These are phyloP conservation scores for Ilex asprella DNA, from an alignment of 257 asterid genomes.

Conservation along the genomic window DNA sequence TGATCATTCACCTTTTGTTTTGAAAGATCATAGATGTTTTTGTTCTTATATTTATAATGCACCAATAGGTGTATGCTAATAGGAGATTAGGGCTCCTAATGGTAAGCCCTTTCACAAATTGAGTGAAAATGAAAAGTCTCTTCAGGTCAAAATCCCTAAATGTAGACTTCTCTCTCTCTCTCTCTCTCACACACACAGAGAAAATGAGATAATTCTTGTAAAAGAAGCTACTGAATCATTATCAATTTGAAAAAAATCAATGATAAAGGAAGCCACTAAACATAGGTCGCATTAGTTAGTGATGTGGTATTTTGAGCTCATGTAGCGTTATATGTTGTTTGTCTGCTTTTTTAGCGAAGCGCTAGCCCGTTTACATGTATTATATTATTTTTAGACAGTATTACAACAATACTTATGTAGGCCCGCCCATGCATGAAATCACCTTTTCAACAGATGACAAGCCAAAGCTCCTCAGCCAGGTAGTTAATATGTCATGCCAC, in stretches of 20 bases:
- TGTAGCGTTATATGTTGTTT: background rate
- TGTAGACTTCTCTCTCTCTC: background rate
- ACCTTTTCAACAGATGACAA: conserved; percentile 86
- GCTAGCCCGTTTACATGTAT: background rate
- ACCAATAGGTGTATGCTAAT: background rate
- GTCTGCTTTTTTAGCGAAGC: background rate
- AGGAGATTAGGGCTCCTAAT: background rate
- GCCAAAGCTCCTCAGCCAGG: conserved; percentile 98
- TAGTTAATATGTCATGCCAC: conserved; percentile 16
- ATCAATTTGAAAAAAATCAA: background rate
- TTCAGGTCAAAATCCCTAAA: background rate
- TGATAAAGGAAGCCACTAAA: background rate
- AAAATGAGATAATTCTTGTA: background rate
- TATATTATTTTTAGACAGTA: background rate
- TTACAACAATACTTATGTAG: conserved; percentile 28
- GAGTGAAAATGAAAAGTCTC: background rate
- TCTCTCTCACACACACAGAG: no score
- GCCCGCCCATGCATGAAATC: conserved; percentile 98
- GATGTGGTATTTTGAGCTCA: background rate
- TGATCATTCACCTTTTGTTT: no score
- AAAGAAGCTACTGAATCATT: background rate
- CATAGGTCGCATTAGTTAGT: no score
- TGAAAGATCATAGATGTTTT: no score
- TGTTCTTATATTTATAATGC: background rate
- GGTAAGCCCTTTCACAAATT: background rate